Evolutionary conservation across 345 rosid species (phyloP).

Genomic region (Microcos paniculata): DNA sequence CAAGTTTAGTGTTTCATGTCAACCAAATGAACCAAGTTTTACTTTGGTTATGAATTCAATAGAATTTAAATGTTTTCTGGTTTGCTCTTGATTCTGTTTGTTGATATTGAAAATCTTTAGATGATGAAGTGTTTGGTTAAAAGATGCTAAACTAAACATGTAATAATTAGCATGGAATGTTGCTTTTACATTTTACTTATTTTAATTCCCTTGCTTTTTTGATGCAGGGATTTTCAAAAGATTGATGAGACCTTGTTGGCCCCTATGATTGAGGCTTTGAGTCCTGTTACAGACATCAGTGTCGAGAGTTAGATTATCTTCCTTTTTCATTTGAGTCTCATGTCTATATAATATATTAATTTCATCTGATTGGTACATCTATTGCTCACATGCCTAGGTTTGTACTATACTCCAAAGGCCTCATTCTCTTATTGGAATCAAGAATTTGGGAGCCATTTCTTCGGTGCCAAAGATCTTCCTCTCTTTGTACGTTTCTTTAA

Average conservation of each 20-base stretch:
- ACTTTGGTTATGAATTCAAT: conserved; percentile 13
- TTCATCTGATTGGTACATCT: too few species aligned
- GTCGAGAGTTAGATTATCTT: conserved; percentile 99
- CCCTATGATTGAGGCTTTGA: conserved; percentile 68
- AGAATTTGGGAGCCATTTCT: conserved; percentile 57
- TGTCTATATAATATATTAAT: too few species aligned
- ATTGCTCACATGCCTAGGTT: too few species aligned
- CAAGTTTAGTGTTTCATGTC: too few species aligned
- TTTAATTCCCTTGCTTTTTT: conserved; percentile 21
- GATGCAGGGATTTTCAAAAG: too few species aligned
- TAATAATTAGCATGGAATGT: background rate
- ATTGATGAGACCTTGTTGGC: too few species aligned
- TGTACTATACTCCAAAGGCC: too few species aligned
- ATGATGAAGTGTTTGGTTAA: conserved; percentile 77
- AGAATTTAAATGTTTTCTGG: background rate
- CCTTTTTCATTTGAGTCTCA: too few species aligned
- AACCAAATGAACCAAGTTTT: too few species aligned
- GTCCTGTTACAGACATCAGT: conserved; percentile 69
- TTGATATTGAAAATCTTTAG: too few species aligned
- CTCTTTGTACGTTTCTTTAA: conserved; percentile 83
- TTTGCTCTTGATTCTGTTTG: conserved; percentile 67
- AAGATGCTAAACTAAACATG: background rate
- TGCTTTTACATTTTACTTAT: conserved; percentile 9
- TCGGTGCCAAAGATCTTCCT: conserved; percentile 75
- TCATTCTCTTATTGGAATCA: conserved; percentile 89